These are phyloP conservation scores for Aureobasidium sp. DNA, from an alignment of 2,329 filamentous ascomycete species.

Conservation along the genomic window DNA sequence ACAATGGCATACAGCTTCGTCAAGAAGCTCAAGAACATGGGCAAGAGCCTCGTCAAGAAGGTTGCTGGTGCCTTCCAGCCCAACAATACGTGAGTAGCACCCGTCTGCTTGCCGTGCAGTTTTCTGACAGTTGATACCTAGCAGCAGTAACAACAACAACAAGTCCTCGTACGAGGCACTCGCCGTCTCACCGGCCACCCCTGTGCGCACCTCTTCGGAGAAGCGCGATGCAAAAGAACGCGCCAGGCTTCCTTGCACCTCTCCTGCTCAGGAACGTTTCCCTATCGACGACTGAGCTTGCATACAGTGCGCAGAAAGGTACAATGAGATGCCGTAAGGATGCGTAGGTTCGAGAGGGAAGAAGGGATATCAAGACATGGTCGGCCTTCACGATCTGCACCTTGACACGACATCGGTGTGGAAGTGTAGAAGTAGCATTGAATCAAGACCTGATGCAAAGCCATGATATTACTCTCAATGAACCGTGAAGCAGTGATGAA, in stretches of 20 bases:
- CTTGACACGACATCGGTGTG: neutral
- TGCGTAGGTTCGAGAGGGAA: neutral
- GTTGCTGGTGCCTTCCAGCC: neutral
- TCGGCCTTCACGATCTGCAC: neutral
- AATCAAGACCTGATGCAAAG: neutral
- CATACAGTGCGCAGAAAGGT: neutral
- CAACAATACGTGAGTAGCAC: neutral
- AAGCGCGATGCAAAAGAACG: neutral
- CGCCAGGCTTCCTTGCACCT: neutral
- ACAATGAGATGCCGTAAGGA: neutral
- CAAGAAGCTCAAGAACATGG: neutral
- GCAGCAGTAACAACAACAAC: neutral
- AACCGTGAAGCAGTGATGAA: neutral
- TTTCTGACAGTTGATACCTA: too few species aligned
- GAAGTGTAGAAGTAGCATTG: too few species aligned
- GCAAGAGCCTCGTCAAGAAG: neutral
- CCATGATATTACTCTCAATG: neutral
- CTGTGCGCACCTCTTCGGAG: neutral
- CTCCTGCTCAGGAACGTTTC: neutral
- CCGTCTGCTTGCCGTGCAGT: neutral
- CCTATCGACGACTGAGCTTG: neutral
- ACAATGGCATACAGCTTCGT: neutral
- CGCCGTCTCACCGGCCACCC: neutral
- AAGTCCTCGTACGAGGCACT: neutral
- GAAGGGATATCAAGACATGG: neutral